Evolutionary conservation across 495 filamentous ascomycete species (phyloP), one percentile per base, ranked within the genome.

Genomic region (Aspergillus biplanus): DNA sequence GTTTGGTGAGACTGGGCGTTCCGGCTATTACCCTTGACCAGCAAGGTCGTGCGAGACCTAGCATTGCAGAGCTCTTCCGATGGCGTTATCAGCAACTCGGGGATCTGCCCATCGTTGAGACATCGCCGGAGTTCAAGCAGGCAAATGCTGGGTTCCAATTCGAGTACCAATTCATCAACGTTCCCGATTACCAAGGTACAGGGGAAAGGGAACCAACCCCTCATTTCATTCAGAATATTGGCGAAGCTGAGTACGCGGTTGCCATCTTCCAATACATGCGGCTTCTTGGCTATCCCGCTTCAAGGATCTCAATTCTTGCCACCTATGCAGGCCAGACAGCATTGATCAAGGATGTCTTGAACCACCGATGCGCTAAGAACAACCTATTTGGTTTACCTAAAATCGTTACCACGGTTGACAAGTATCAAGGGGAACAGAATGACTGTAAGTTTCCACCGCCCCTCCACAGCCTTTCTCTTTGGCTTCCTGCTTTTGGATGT

Each of bases 381-480:
- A 75, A 86, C 3, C 76, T 99, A 33, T 99, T 99, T 77, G 93
- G 96, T 11, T 77, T 97, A 78, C 95, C 95, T 44, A 90, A 89
- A 73, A 88, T 90, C 52, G 92, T 99, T 32, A 91, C 90, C 1
- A 98, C 96, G 16, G 96, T 99, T 58, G 95, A 99, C 76, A 96
- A 96, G 74, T 99, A 97, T 68, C 95, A 99, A 80, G 95, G 95
- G 66, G 96, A 98, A 82, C 95, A 99, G 78, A 99, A 98, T 76
- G 95, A 97, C 69, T 98, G 92, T 96, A 79, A 85, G 91, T 85
- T 68, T 59, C 39, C 16, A 34, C 6, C 39, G 46, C 6, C 21
- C 11, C 5, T 49, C 31, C 39, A 34, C 34, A 27, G 15, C 35
- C 34, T 55, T 33, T 33, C 18, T 42, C 56, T 37, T 5, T 59